Conservation (phyloP, 352 stramenopile genomes). For the Phytophthora niederhauseri region DNA sequence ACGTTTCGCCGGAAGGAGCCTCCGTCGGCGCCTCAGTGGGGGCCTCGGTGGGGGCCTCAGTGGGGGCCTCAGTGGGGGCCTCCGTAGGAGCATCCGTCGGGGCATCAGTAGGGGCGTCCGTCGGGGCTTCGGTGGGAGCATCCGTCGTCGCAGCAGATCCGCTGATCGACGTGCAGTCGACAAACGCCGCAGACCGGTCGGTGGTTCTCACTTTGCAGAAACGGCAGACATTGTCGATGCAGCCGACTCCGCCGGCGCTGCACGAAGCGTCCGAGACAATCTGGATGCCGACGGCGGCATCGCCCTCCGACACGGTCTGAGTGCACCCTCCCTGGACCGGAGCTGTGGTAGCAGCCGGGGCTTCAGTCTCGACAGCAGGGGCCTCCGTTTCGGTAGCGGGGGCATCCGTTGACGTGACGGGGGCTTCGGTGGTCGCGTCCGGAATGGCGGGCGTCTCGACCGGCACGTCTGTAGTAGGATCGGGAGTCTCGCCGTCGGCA, state of each 20-base stretch:
- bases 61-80: slow-evolving; percentile 10
- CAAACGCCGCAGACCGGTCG: slow-evolving; percentile 30
- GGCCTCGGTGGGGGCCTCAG: slow-evolving; percentile 13
- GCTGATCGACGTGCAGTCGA: slow-evolving; percentile 26
- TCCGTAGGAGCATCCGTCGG: slow-evolving; percentile 16
- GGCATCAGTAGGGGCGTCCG: neutral
- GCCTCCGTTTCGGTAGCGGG: neutral
- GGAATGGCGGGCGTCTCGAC: neutral
- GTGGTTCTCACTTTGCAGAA: slow-evolving; percentile 44
- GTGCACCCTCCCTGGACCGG: slow-evolving; percentile 11
- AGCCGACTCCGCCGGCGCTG: slow-evolving; percentile 39
- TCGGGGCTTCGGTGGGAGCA: slow-evolving; percentile 4
- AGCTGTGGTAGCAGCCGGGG: slow-evolving; percentile 5
- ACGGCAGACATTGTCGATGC: slow-evolving; percentile 47
- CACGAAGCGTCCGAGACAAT: slow-evolving; percentile 44
- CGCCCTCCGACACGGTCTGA: slow-evolving; percentile 24
- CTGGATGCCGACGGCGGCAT: slow-evolving; percentile 41
- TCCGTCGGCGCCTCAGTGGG: slow-evolving; percentile 1
- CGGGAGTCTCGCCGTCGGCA: neutral
- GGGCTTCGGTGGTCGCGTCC: neutral
- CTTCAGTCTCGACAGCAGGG: neutral
- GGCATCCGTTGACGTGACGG: neutral
- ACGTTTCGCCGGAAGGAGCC: slow-evolving; percentile 6
- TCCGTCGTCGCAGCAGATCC: slow-evolving; percentile 8
- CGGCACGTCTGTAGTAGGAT: neutral